Evolutionary conservation across 352 stramenopile genomes (phyloP).

Genomic region (Phytophthora citrophthora): DNA sequence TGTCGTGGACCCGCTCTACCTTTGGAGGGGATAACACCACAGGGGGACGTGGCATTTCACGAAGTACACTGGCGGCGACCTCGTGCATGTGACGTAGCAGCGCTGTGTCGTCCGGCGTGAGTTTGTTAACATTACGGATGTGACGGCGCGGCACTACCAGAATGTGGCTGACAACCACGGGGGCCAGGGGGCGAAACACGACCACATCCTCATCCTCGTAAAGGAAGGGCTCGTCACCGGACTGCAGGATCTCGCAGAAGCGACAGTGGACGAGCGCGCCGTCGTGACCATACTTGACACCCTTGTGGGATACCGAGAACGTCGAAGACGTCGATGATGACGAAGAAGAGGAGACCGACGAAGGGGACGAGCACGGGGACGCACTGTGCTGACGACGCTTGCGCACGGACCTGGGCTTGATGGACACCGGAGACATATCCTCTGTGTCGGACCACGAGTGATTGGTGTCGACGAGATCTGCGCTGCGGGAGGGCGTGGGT

Average conservation of each 20-base stretch:
- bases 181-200: slow-evolving; percentile 77
- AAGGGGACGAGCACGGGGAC: slow-evolving; percentile 26
- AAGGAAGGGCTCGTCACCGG: slow-evolving; percentile 69
- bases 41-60: slow-evolving; percentile 38
- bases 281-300: slow-evolving; percentile 73
- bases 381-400: slow-evolving; percentile 26
- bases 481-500: background rate
- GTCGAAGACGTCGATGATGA: slow-evolving; percentile 31
- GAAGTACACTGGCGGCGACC: slow-evolving; percentile 64
- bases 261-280: slow-evolving; percentile 74
- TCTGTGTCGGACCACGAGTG: slow-evolving; percentile 57
- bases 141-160: slow-evolving; percentile 84
- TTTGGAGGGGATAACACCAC: slow-evolving; percentile 26
- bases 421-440: slow-evolving; percentile 35
- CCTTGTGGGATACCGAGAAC: slow-evolving; percentile 69
- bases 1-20: slow-evolving; percentile 21
- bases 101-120: slow-evolving; percentile 60
- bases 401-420: slow-evolving; percentile 19
- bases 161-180: slow-evolving; percentile 76
- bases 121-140: slow-evolving; percentile 87
- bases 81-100: slow-evolving; percentile 77
- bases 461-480: slow-evolving; percentile 25
- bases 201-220: slow-evolving; percentile 83
- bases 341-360: slow-evolving; percentile 30
- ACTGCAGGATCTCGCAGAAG: slow-evolving; percentile 85